phyloP scores from a whole-genome alignment of 371 early-diverging fungal genomes.

The Mucor plumbeus region DNA sequence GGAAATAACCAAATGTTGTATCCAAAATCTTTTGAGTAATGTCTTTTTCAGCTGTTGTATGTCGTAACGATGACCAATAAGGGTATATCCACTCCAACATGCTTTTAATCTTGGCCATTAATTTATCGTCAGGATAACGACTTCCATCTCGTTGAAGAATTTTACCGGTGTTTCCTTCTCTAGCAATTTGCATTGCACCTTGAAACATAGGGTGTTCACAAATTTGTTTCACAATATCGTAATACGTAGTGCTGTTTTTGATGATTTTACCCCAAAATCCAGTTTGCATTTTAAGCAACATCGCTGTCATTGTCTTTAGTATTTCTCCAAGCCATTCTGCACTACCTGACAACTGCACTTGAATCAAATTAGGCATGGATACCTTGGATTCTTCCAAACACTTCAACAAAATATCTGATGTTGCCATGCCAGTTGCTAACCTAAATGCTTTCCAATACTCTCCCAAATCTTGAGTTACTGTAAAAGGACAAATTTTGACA shows the following conservation, averaged over 20 bases:
- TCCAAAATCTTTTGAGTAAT: slow-evolving; percentile 38
- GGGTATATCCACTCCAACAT: slow-evolving; percentile 48
- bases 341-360: slow-evolving; percentile 21
- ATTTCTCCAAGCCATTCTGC: slow-evolving; percentile 37
- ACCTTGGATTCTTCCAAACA: slow-evolving; percentile 21
- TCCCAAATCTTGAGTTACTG: slow-evolving; percentile 21
- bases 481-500: slow-evolving; percentile 5
- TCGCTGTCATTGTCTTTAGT: slow-evolving; percentile 35
- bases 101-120: slow-evolving; percentile 39
- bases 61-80: slow-evolving; percentile 38
- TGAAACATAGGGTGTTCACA: slow-evolving; percentile 43
- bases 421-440: slow-evolving; percentile 14
- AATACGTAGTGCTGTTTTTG: slow-evolving; percentile 13
- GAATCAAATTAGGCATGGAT: slow-evolving; percentile 25
- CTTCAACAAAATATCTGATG: slow-evolving; percentile 24
- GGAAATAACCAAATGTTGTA: slow-evolving; percentile 46
- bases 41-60: slow-evolving; percentile 24
- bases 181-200: slow-evolving; percentile 41
- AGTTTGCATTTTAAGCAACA: slow-evolving; percentile 36
- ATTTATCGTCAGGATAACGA: slow-evolving; percentile 42
- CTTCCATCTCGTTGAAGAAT: slow-evolving; percentile 44
- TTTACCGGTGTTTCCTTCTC: slow-evolving; percentile 37
- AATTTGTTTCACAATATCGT: slow-evolving; percentile 36
- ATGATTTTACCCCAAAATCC: slow-evolving; percentile 33
- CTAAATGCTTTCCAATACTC: slow-evolving; percentile 49